These are phyloP conservation scores for Cunninghamia lanceolata DNA, from an alignment of 75 land plant species.

Conservation along the genomic window DNA sequence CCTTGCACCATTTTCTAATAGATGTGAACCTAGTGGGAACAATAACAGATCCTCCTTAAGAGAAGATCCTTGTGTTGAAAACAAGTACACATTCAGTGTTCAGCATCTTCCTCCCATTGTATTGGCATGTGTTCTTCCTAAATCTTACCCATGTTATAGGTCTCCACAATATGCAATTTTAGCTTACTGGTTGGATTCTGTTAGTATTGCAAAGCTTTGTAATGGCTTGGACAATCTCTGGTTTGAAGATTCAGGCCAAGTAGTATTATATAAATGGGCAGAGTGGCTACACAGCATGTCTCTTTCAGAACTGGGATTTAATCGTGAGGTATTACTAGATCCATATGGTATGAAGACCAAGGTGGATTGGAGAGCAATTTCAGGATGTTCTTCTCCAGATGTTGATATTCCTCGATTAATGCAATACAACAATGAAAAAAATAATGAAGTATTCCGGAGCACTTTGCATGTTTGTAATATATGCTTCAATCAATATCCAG, in stretches of 20 bases:
- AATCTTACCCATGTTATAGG: constrained; percentile 69
- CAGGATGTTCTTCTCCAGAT: constrained; percentile 56
- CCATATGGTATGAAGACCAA: constrained; percentile 19
- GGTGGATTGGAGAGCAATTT: constrained; percentile 61
- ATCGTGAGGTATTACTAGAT: constrained; percentile 51
- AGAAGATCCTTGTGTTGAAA: constrained; percentile 18
- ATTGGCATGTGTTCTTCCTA: constrained; percentile 68
- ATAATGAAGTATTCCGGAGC: constrained; percentile 45
- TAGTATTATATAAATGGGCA: constrained; percentile 75
- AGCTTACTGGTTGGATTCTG: constrained; percentile 57
- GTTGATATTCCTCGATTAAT: constrained; percentile 51
- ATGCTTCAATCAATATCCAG: constrained; percentile 71
- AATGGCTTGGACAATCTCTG: constrained; percentile 57
- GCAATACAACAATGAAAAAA: constrained; percentile 63
- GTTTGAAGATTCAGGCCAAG: constrained; percentile 63
- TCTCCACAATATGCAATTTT: constrained; percentile 68
- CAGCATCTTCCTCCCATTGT: constrained; percentile 67
- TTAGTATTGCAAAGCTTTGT: constrained; percentile 61
- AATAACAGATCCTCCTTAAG: background rate
- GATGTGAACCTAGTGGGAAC: background rate
- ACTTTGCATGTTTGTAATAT: constrained; percentile 66
- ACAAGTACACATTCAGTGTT: constrained; percentile 51
- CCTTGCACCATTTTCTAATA: constrained; percentile 23
- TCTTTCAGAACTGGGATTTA: constrained; percentile 55
- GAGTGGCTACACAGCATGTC: constrained; percentile 63